Evolutionary conservation across 2,329 filamentous ascomycete genomes (phyloP), one percentile per base, ranked within the genome.

Genomic region (Mycocentrospora acerina): DNA sequence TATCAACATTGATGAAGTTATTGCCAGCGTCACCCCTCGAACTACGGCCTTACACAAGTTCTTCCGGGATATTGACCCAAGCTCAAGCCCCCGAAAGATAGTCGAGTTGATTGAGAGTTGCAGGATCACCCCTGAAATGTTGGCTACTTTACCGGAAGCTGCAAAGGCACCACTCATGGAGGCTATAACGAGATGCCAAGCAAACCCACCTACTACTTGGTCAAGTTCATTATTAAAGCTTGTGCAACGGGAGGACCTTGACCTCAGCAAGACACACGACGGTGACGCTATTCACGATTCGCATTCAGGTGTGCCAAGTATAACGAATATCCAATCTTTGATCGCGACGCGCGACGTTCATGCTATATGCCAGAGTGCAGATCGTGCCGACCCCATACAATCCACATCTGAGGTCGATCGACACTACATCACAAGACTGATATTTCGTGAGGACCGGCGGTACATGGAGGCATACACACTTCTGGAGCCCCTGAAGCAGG

Each of bases 371-470:
- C 77, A 82, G 43, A 79, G 76, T 26, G 72, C 80, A 1, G 83
- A 88, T 29, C 76, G 81, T 26, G 72, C 78, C 29, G 78, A 80
- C 29, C 78, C 82, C 0, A 82, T 85, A 37, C 86, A 93, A 48
- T 88, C 88, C 31, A 85, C 86, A 5, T 86, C 89, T 38, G 90
- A 93, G 62, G 85, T 85, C 22, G 88, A 95, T 59, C 82, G 90
- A 18, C 59, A 66, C 83, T 91, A 64, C 79, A 82, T 97, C 7
- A 94, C 93, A 19, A 82, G 84, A 35, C 75, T 93, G 7, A 84
- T 98, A 18, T 98, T 97, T 76, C 85, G 83, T 43, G 90, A 97
- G 51, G 93, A 98, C 59, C 82, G 90, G 43, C 84, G 93, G 24
- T 83, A 95, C 38, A 83, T 89, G 45, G 93, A 98, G 70, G 93